phyloP scores from a whole-genome alignment of 805 yeast species.

The Wickerhamomyces alni region DNA sequence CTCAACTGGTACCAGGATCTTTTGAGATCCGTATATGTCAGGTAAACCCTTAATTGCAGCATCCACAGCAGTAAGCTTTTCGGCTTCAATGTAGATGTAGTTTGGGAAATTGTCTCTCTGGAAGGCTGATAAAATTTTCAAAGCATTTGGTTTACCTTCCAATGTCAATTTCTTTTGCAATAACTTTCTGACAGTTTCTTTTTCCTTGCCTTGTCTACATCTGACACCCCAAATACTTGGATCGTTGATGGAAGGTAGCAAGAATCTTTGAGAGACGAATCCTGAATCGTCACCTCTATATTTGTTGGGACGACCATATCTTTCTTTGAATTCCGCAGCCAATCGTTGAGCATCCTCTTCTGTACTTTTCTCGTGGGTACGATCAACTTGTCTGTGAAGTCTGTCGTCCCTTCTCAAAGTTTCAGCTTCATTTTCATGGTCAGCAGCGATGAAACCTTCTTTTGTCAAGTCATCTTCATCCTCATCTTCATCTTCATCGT shows the following conservation, averaged over 20 bases:
- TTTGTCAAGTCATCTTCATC: conserved; percentile 84
- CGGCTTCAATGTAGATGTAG: conserved; percentile 90
- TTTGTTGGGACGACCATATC: conserved; percentile 83
- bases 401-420: conserved; percentile 56
- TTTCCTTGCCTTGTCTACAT: conserved; percentile 90
- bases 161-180: conserved; percentile 78
- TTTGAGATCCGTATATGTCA: conserved; percentile 68
- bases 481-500: conserved; percentile 94
- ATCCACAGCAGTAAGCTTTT: conserved; percentile 86
- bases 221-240: conserved; percentile 95
- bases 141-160: conserved; percentile 68
- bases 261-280: conserved; percentile 85
- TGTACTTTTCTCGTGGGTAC: conserved; percentile 75
- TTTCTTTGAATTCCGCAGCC: conserved; percentile 86
- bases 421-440: conserved; percentile 57
- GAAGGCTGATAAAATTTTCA: conserved; percentile 82
- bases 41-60: conserved; percentile 86
- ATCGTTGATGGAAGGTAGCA: conserved; percentile 93
- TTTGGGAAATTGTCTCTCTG: conserved; percentile 93
- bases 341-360: conserved; percentile 93
- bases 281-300: conserved; percentile 80
- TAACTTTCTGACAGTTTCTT: conserved; percentile 79
- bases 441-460: conserved; percentile 78
- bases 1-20: conserved; percentile 87
- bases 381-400: conserved; percentile 86